Percentiles rank a stretch among this genome's conserved stretches.
Evolutionary conservation across 306 rosid genomes (phyloP).

Genomic region (Dalbergia oliveri): DNA sequence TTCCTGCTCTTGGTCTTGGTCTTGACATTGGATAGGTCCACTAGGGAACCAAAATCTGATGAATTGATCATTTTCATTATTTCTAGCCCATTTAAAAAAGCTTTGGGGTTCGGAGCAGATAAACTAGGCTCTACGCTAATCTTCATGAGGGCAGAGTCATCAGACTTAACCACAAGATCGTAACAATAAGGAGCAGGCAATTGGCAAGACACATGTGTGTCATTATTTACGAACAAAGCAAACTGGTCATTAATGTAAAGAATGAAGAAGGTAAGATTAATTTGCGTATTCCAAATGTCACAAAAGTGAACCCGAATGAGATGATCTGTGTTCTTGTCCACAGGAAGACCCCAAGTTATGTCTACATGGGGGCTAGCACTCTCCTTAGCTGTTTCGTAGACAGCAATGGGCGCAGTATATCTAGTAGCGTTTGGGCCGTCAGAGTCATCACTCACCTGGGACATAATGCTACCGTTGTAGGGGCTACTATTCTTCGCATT

Average conservation of each 20-base stretch:
- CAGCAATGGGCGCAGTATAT: too few relatives aligned
- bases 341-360: conserved; percentile 49
- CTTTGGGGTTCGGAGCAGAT: too few relatives aligned
- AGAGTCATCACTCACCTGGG: not conserved
- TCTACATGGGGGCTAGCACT: fast-evolving
- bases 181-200: conserved; percentile 37
- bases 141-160: conserved; percentile 16
- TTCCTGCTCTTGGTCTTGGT: too few relatives aligned
- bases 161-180: conserved; percentile 53
- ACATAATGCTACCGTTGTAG: fast-evolving
- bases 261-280: not conserved
- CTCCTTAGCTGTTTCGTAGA: conserved; percentile 39
- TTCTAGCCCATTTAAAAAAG: too few relatives aligned
- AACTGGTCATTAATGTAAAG: conserved; percentile 11
- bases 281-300: fast-evolving
- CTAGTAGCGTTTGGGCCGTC: not conserved
- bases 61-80: too few relatives aligned
- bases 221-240: fast-evolving
- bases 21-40: too few relatives aligned
- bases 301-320: conserved; percentile 56
- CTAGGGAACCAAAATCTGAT: too few relatives aligned
- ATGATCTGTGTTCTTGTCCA: conserved; percentile 37
- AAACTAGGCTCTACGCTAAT: not conserved
- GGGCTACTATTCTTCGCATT: not conserved
- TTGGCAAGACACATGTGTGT: fast-evolving